Evolutionary conservation across 2,329 filamentous ascomycete genomes (phyloP).

Genomic region (Fusarium armeniacum): DNA sequence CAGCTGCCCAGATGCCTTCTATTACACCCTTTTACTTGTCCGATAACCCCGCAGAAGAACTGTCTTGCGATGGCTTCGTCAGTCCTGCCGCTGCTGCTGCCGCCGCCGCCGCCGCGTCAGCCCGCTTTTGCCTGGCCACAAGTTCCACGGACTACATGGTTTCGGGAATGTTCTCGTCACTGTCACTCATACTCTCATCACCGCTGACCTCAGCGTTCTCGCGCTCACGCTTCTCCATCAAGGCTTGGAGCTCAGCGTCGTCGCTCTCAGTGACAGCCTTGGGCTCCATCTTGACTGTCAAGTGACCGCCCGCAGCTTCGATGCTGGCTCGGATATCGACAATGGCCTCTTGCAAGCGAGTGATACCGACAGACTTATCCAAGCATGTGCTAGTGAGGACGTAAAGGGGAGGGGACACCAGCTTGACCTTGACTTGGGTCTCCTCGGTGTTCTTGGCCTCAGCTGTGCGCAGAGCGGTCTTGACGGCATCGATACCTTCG

Average conservation of each 20-base stretch:
- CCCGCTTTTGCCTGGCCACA: constrained; percentile 34
- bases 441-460: constrained; percentile 94
- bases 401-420: constrained; percentile 97
- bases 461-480: constrained; percentile 89
- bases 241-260: constrained; percentile 93
- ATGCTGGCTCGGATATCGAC: constrained; percentile 88
- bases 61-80: constrained; percentile 34
- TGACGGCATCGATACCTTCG: constrained; percentile 98
- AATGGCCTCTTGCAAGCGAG: constrained; percentile 89
- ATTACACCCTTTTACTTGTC: constrained; percentile 49
- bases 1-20: constrained; percentile 45
- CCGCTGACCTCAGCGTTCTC: constrained; percentile 99
- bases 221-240: constrained; percentile 99
- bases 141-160: constrained; percentile 55
- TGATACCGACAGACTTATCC: constrained; percentile 90
- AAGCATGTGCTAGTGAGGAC: constrained; percentile 95
- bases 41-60: constrained; percentile 40
- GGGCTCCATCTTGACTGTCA: constrained; percentile 96
- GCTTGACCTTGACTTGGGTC: constrained; percentile 96
- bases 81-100: constrained; percentile 33
- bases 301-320: constrained; percentile 80
- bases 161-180: constrained; percentile 80
- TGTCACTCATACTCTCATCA: constrained; percentile 96
- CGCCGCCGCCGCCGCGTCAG: constrained; percentile 31
- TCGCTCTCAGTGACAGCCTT: constrained; percentile 99